Percentiles rank a stretch among this genome's conserved stretches.
These are phyloP conservation scores for Monosporascus sp. DNA, from an alignment of 2,329 filamentous ascomycete species.

Conservation along the genomic window DNA sequence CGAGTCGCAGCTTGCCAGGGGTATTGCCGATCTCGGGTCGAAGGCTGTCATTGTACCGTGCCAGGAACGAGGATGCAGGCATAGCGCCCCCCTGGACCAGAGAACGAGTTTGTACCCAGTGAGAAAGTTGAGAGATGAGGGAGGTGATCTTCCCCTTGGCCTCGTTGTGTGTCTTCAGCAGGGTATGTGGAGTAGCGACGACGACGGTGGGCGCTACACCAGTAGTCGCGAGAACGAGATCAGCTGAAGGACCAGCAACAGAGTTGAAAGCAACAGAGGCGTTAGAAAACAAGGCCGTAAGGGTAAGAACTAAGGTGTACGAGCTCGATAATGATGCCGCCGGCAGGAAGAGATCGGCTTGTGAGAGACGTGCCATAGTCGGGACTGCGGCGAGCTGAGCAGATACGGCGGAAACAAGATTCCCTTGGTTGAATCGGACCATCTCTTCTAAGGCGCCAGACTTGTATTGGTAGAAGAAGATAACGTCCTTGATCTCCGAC, in stretches of 20 bases:
- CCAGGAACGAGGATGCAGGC: slow-evolving; percentile 59
- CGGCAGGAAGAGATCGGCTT: slow-evolving; percentile 77
- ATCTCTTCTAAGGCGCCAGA: slow-evolving; percentile 56
- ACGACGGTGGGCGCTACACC: slow-evolving; percentile 77
- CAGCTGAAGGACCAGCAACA: slow-evolving; percentile 67
- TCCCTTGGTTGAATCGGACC: slow-evolving; percentile 74
- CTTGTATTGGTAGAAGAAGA: slow-evolving; percentile 62
- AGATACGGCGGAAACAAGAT: slow-evolving; percentile 82
- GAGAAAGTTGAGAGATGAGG: slow-evolving; percentile 60
- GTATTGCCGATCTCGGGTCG: slow-evolving; percentile 54
- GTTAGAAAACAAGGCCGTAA: slow-evolving; percentile 80
- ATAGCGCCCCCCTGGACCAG: slow-evolving; percentile 68
- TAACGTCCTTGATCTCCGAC: slow-evolving; percentile 46
- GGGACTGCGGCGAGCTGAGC: slow-evolving; percentile 74
- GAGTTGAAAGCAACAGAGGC: slow-evolving; percentile 84
- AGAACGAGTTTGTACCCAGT: slow-evolving; percentile 65
- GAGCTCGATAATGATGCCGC: slow-evolving; percentile 75
- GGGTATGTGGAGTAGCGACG: slow-evolving; percentile 68
- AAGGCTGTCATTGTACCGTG: slow-evolving; percentile 54
- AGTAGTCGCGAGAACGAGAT: slow-evolving; percentile 67
- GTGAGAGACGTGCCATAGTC: slow-evolving; percentile 63
- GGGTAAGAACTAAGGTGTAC: slow-evolving; percentile 72
- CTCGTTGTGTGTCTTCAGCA: slow-evolving; percentile 61
- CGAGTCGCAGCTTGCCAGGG: slow-evolving; percentile 70
- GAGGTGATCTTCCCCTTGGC: slow-evolving; percentile 55